Percentiles rank a stretch among this genome's conserved stretches.
phyloP scores from a whole-genome alignment of 208 protist species.

The Acanthamoeba divionensis region DNA sequence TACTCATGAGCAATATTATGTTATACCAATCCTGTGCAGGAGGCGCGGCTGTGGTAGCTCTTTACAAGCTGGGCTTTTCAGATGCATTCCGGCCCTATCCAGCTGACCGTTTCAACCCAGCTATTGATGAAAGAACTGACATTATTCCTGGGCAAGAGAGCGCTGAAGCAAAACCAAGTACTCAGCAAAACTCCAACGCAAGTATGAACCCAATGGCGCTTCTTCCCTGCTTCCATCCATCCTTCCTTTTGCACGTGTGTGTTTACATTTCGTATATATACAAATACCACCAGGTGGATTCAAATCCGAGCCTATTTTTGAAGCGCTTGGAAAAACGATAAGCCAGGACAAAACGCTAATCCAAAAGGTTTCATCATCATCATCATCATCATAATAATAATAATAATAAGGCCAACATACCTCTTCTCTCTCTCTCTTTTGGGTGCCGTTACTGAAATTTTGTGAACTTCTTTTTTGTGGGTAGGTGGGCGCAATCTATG shows the following conservation, averaged over 20 bases:
- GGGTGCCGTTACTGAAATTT: too few species aligned
- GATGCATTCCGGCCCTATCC: background rate
- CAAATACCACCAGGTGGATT: too few species aligned
- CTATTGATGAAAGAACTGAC: constrained; percentile 23
- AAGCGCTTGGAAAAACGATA: constrained; percentile 12
- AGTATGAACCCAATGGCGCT: background rate
- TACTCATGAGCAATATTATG: too few species aligned
- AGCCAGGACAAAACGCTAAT: constrained; percentile 45
- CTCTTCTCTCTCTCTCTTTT: too few species aligned
- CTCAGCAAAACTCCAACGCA: background rate
- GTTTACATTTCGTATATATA: too few species aligned
- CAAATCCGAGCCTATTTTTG: background rate
- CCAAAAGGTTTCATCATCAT: too few species aligned
- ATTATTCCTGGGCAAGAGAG: background rate
- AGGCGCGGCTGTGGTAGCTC: constrained; percentile 9
- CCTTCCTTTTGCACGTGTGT: background rate
- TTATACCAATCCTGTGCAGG: background rate
- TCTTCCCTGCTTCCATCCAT: background rate
- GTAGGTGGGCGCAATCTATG: constrained; percentile 60
- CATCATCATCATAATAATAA: too few species aligned
- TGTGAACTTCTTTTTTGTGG: constrained; percentile 21
- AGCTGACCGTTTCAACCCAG: constrained; percentile 19
- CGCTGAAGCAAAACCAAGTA: background rate
- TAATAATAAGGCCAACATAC: too few species aligned
- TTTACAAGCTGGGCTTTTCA: constrained; percentile 10